Evolutionary conservation across 164 flowering plant species (phyloP).

Genomic region (Euptelea pleiosperma): DNA sequence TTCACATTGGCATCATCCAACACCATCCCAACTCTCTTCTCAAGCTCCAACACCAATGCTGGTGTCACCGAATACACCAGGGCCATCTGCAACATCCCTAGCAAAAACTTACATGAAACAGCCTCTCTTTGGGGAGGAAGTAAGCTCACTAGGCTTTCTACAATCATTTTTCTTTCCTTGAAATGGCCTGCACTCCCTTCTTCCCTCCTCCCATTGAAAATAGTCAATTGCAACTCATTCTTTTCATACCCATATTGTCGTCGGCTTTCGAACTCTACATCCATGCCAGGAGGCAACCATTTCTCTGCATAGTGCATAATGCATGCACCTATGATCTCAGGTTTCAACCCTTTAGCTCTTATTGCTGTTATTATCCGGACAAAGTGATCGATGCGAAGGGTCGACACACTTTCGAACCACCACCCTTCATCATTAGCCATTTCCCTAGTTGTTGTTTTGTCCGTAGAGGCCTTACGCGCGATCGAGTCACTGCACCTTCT

Average conservation of each 20-base stretch:
- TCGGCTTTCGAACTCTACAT: slow-evolving; percentile 36
- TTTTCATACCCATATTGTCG: slow-evolving; percentile 25
- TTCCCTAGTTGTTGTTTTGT: slow-evolving; percentile 23
- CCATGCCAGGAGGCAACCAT: slow-evolving; percentile 60
- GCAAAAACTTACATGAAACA: slow-evolving; percentile 66
- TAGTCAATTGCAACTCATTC: slow-evolving; percentile 47
- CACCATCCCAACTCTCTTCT: slow-evolving; percentile 69
- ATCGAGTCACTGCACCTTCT: slow-evolving; percentile 80
- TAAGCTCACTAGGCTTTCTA: slow-evolving; percentile 72
- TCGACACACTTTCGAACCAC: slow-evolving; percentile 64
- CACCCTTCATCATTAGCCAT: slow-evolving; percentile 29
- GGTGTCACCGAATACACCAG: slow-evolving; percentile 56
- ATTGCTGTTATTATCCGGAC: slow-evolving; percentile 53
- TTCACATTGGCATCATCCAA: slow-evolving; percentile 62
- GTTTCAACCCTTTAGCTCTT: slow-evolving; percentile 49
- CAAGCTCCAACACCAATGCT: slow-evolving; percentile 73
- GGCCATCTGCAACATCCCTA: slow-evolving; percentile 68
- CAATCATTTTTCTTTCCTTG: slow-evolving; percentile 55
- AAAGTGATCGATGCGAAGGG: slow-evolving; percentile 68
- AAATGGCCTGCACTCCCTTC: slow-evolving; percentile 29
- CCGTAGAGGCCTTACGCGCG: slow-evolving; percentile 49
- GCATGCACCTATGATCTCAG: slow-evolving; percentile 56
- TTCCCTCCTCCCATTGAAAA: slow-evolving; percentile 38
- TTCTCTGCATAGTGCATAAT: slow-evolving; percentile 60
- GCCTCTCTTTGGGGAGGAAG: slow-evolving; percentile 63